phyloP scores from a whole-genome alignment of 2,329 filamentous ascomycete genomes.

The Xylaria sp. region DNA sequence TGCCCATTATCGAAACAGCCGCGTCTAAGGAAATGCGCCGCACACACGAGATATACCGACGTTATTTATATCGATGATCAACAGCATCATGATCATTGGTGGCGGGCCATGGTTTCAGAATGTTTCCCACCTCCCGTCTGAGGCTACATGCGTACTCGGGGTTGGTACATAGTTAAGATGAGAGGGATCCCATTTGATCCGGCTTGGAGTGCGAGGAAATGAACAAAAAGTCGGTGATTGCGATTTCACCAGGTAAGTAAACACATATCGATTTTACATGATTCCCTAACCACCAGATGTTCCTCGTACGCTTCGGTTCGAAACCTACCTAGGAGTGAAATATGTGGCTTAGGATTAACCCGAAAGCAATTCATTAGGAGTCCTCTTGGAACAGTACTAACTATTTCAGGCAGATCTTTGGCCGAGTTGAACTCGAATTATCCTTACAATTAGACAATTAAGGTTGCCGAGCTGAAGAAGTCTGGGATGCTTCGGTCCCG shows the following conservation, averaged over 20 bases:
- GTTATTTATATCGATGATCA: slow-evolving; percentile 19
- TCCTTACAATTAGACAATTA: neutral
- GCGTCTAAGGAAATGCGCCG: neutral
- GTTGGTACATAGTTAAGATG: neutral
- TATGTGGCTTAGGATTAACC: too few species aligned
- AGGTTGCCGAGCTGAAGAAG: neutral
- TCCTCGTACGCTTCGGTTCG: too few species aligned
- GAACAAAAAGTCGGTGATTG: too few species aligned
- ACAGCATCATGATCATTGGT: slow-evolving; percentile 13
- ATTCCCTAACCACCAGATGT: too few species aligned
- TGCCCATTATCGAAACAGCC: neutral
- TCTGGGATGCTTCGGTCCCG: slow-evolving; percentile 5
- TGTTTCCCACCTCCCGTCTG: slow-evolving; percentile 4
- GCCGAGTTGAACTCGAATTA: neutral
- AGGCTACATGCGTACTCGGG: neutral
- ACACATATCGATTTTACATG: too few species aligned
- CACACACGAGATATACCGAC: neutral
- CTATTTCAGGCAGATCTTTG: neutral
- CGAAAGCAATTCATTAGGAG: neutral
- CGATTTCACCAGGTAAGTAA: too few species aligned
- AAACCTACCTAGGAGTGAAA: too few species aligned
- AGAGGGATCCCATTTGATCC: neutral
- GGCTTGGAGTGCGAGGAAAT: neutral
- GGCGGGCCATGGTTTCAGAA: slow-evolving; percentile 21
- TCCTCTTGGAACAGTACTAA: neutral